phyloP scores from a whole-genome alignment of 257 asterid species.

The Solanum ossicruentum region DNA sequence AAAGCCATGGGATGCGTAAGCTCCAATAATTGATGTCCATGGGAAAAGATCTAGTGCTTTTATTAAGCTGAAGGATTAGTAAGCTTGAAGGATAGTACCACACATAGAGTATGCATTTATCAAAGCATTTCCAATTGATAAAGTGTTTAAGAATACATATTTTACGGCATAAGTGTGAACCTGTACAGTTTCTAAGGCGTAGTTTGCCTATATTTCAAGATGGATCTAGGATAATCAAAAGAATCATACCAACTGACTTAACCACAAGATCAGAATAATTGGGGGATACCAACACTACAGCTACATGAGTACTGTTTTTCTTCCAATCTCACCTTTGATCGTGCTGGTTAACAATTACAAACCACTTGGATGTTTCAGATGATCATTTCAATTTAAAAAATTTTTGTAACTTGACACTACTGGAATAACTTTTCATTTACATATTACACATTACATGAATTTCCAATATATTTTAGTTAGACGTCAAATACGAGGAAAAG shows the following conservation, averaged over 20 bases:
- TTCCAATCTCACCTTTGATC: neutral
- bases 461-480: too few relatives aligned
- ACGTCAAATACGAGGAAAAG: too few relatives aligned
- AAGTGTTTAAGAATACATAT: conserved; percentile 4
- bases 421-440: too few relatives aligned
- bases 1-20: conserved; percentile 23
- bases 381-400: too few relatives aligned
- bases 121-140: conserved; percentile 18
- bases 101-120: conserved; percentile 19
- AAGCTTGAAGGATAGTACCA: conserved; percentile 13
- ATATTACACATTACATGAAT: too few relatives aligned
- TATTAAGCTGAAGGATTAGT: conserved; percentile 9
- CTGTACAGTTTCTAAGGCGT: conserved; percentile 6
- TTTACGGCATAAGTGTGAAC: conserved; percentile 14
- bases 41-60: conserved; percentile 15
- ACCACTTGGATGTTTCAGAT: neutral
- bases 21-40: conserved; percentile 26
- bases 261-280: neutral
- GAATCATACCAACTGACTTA: neutral
- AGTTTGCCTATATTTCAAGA: neutral
- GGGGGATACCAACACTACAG: neutral
- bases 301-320: neutral
- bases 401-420: too few relatives aligned
- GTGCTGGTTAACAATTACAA: neutral
- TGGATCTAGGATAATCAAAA: neutral